Conservation (phyloP, 1,139 yeast genomes). For the Suhomyces taliae region DNA sequence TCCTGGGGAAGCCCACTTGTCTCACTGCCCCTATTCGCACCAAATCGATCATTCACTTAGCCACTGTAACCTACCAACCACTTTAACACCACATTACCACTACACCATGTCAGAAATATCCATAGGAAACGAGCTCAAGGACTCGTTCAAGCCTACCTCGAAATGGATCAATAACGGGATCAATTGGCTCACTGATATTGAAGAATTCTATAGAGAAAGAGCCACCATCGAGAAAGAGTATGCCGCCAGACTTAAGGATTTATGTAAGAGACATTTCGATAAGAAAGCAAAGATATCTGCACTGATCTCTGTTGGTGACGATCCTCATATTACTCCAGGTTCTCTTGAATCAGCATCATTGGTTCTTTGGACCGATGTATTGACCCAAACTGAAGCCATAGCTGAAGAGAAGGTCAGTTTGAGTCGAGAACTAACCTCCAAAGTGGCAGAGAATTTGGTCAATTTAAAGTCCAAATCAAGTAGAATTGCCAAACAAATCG, state of each 20-base stretch:
- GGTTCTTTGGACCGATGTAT: slow-evolving; percentile 91
- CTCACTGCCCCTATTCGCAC: not conserved
- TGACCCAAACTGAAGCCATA: slow-evolving; percentile 79
- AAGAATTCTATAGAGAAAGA: slow-evolving; percentile 80
- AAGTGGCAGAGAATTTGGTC: slow-evolving; percentile 63
- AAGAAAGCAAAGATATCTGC: slow-evolving; percentile 73
- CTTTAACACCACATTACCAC: not conserved
- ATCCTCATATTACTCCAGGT: slow-evolving; percentile 91
- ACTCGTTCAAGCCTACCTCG: slow-evolving; percentile 72
- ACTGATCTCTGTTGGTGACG: slow-evolving; percentile 81
- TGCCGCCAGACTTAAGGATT: slow-evolving; percentile 60
- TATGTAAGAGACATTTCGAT: slow-evolving; percentile 71
- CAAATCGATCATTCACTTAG: slow-evolving; percentile 1
- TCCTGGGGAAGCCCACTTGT: not conserved
- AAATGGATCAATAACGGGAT: slow-evolving; percentile 77
- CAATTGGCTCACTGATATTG: slow-evolving; percentile 75
- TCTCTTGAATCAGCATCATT: slow-evolving; percentile 89
- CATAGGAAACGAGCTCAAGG: slow-evolving; percentile 74
- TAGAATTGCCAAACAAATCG: slow-evolving; percentile 56
- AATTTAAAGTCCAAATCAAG: slow-evolving; percentile 56
- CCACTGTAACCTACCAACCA: slow-evolving; percentile 1
- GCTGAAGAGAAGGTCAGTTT: slow-evolving; percentile 67
- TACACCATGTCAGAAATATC: slow-evolving; percentile 12
- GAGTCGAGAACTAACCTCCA: slow-evolving; percentile 59
- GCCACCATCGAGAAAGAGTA: slow-evolving; percentile 83